Conservation (phyloP, 1,284 basidiomycete species). For the Acaromyces ingoldii region DNA sequence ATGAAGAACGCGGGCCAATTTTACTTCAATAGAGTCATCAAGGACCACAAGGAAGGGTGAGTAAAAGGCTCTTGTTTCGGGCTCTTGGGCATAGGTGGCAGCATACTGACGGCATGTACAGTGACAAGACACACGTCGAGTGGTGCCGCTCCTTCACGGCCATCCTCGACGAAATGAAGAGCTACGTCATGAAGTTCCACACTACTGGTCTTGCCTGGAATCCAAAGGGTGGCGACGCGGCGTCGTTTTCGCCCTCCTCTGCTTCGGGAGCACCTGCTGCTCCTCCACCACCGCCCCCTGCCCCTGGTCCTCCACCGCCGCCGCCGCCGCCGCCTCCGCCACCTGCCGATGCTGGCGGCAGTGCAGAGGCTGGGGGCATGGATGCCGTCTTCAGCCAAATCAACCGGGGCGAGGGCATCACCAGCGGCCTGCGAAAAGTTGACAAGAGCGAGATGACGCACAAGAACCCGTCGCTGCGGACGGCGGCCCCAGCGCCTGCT, state of each 20-base stretch:
- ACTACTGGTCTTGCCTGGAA: slow-evolving; percentile 89
- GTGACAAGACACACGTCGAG: slow-evolving; percentile 75
- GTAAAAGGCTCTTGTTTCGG: neutral
- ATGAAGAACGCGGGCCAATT: slow-evolving; percentile 84
- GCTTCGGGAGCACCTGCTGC: slow-evolving; percentile 44
- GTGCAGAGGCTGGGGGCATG: slow-evolving; percentile 58
- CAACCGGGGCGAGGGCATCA: slow-evolving; percentile 84
- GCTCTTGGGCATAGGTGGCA: neutral
- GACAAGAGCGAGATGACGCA: slow-evolving; percentile 96
- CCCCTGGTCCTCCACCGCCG: slow-evolving; percentile 61
- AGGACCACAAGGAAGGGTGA: slow-evolving; percentile 81
- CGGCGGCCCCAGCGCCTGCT: neutral
- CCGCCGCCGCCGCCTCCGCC: slow-evolving; percentile 55
- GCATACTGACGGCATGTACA: neutral
- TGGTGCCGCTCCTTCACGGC: slow-evolving; percentile 75
- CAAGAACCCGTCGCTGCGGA: slow-evolving; percentile 84
- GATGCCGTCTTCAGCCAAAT: slow-evolving; percentile 87
- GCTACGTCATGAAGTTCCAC: slow-evolving; percentile 81
- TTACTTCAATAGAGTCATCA: slow-evolving; percentile 85
- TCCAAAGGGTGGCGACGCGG: slow-evolving; percentile 64
- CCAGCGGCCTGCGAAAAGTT: slow-evolving; percentile 85
- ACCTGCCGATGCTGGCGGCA: slow-evolving; percentile 53
- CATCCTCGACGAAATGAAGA: slow-evolving; percentile 71
- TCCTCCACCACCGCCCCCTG: slow-evolving; percentile 56
- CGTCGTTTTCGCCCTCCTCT: too few species aligned